Evolutionary conservation across 306 rosid genomes (phyloP).

Genomic region (Pterocarpus macrocarpus): DNA sequence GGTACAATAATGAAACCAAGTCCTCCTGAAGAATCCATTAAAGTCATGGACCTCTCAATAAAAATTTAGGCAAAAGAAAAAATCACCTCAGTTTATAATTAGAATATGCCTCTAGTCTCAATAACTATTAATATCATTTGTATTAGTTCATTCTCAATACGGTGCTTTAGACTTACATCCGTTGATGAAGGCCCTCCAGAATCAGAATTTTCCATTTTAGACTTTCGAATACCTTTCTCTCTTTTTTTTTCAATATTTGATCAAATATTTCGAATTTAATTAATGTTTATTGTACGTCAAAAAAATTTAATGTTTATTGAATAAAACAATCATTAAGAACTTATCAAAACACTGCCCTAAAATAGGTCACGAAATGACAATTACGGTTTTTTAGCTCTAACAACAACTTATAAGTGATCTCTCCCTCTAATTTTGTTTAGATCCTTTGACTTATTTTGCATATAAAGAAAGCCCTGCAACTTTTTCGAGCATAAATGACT

Average conservation of each 20-base stretch:
- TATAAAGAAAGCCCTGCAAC: neutral
- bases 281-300: no score
- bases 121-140: no score
- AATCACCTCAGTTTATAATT: no score
- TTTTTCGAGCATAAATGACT: no score
- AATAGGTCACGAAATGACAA: neutral
- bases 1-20: slow-evolving; percentile 3
- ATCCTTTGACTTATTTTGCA: neutral
- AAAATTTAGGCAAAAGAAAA: no score
- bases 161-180: neutral
- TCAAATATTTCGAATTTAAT: slow-evolving; percentile 5
- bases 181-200: neutral
- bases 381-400: neutral
- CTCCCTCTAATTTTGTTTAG: neutral
- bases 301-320: neutral
- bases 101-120: no score
- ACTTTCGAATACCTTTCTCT: neutral
- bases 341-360: no score
- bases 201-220: neutral
- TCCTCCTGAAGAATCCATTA: neutral
- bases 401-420: no score
- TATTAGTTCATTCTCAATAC: neutral
- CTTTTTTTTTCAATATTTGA: neutral
- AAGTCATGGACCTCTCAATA: neutral
- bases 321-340: neutral